Base-by-base conservation (phyloP, 2,329 filamentous ascomycete genomes). In the Calonectria pseudoreteaudii region DNA sequence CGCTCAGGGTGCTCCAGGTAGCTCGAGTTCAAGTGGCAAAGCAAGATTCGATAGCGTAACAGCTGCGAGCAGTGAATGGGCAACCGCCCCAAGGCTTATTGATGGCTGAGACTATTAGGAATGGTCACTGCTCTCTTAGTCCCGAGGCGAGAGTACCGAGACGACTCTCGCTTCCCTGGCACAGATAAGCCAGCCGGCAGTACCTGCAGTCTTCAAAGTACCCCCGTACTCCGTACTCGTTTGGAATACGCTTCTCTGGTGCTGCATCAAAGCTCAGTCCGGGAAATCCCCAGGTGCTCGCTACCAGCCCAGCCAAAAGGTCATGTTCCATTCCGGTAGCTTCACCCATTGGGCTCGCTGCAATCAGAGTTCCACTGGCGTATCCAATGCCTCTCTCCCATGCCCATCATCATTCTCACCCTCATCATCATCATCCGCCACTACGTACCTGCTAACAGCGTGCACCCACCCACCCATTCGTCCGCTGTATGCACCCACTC, bases 31-130 rank as follows among this genome's bases (percentile, higher is more conserved):
- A 44, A 23, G 65, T 56, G 65, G 65, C 65, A 56, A 67, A 56
- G 65, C 47, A 36, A 28, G 47, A 56, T 28, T 68, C 65, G 31
- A 56, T 68, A 53, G 65, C 65, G 65, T 68, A 68, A 68, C 56
- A 62, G 60, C 60, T 44, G 9, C 38, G 41, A 31, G 60, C 60
- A 65, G 41, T 65, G 38, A 49, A 65, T 65, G 41, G 60, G n/a
- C 60, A 34, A 47, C 9, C 2, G 26, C 14, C 16, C 41, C 30
- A 34, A 65, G 60, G 60, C 60, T 41, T 62, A 41, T 62, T 62
- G 41, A 65, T 65, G 60, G 60, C 60, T 47, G 60, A 65, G 60
- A 65, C 60, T 65, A 49, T 65, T 49, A 31, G 60, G 38, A 65
- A 65, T 49, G 60, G 60, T 26, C 41, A 41, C 60, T 49, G 60